A percentile compares a stretch with the other conserved stretches of the same genome.
Conservation (phyloP, 208 protist genomes). For the Acanthamoeba castellanii region DNA sequence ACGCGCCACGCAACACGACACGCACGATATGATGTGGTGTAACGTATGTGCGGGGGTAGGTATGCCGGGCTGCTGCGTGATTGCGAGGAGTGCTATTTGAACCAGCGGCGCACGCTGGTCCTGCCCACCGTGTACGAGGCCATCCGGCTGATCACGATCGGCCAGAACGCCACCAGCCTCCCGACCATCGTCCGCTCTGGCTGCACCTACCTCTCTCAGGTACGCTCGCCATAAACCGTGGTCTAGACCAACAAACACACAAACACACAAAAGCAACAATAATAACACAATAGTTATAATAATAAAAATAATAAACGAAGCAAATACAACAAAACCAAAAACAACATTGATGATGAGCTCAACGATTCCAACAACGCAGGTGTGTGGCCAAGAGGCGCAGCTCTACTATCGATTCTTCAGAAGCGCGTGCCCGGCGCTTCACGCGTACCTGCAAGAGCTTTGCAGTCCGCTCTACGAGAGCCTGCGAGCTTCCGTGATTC, state of each 20-base stretch:
- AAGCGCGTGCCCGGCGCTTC: not conserved
- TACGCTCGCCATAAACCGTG: not conserved
- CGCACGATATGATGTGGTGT: too few relatives aligned
- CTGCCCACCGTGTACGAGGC: not conserved
- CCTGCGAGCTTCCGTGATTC: not conserved
- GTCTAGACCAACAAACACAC: too few relatives aligned
- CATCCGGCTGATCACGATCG: not conserved
- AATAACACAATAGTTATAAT: too few relatives aligned
- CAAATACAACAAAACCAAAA: too few relatives aligned
- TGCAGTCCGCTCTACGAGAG: constrained; percentile 13
- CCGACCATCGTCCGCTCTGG: not conserved
- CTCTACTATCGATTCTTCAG: constrained; percentile 36
- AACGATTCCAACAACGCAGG: not conserved
- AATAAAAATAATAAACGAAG: too few relatives aligned
- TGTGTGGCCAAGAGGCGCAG: not conserved
- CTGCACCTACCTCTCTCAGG: constrained; percentile 17
- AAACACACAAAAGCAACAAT: too few relatives aligned
- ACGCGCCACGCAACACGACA: not conserved
- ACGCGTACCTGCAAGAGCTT: not conserved
- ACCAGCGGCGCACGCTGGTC: constrained; percentile 67
- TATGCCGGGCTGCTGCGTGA: constrained; percentile 49
- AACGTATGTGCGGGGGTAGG: not conserved
- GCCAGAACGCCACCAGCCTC: not conserved
- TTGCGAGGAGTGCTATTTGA: constrained; percentile 78
- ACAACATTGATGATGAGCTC: too few relatives aligned